phyloP scores from a whole-genome alignment of 805 yeast species.

The Saccharomycopsis synnaedendra region DNA sequence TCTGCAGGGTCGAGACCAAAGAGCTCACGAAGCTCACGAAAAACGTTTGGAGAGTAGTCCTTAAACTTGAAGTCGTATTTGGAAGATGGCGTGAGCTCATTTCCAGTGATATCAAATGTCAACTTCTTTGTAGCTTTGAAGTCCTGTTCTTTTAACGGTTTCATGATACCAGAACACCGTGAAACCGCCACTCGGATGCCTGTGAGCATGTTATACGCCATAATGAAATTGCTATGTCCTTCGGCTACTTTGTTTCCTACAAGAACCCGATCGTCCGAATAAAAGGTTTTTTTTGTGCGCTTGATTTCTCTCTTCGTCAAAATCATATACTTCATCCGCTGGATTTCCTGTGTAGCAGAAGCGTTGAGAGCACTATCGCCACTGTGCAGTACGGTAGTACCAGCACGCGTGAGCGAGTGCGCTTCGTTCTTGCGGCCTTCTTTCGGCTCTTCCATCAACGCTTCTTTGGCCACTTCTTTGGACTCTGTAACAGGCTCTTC shows the following conservation, averaged over 20 bases:
- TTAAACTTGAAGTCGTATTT: slow-evolving; percentile 94
- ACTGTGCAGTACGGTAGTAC: too few relatives aligned
- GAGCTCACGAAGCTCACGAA: slow-evolving; percentile 65
- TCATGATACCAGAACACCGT: slow-evolving; percentile 77
- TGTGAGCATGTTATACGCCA: slow-evolving; percentile 95
- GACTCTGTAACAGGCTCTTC: not conserved
- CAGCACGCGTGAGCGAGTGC: not conserved
- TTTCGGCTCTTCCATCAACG: not conserved
- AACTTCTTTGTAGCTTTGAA: slow-evolving; percentile 66
- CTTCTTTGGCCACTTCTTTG: not conserved
- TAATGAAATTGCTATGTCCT: slow-evolving; percentile 85
- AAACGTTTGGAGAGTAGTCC: slow-evolving; percentile 92
- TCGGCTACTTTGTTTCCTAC: slow-evolving; percentile 51
- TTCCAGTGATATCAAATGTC: slow-evolving; percentile 80
- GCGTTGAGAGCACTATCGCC: slow-evolving; percentile 7
- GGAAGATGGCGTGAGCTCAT: slow-evolving; percentile 84
- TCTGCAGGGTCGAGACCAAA: slow-evolving; percentile 95
- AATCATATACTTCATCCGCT: slow-evolving; percentile 13
- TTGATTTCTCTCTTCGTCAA: slow-evolving; percentile 12
- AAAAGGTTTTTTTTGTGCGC: slow-evolving; percentile 3
- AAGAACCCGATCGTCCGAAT: not conserved
- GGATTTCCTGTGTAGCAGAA: slow-evolving; percentile 14
- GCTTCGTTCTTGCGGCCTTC: not conserved
- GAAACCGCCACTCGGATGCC: slow-evolving; percentile 95
- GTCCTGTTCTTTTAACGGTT: slow-evolving; percentile 58